These are phyloP conservation scores for Dactylellina parvicollis DNA, from an alignment of 2,329 filamentous ascomycete species.

Conservation along the genomic window DNA sequence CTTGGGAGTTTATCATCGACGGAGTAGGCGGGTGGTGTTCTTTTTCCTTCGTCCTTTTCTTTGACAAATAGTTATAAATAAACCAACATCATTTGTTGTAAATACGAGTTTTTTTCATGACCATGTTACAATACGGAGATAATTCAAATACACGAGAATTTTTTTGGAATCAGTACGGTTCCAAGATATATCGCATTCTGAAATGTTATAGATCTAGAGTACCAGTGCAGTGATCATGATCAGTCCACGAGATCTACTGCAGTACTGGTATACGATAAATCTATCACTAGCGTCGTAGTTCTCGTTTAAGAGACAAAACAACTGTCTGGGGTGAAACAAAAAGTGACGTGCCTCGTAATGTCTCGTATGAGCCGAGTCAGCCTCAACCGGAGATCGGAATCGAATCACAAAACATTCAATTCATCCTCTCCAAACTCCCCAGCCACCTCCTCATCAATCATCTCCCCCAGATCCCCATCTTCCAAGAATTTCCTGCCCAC, in stretches of 20 bases:
- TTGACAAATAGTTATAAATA: neutral
- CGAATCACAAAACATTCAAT: neutral
- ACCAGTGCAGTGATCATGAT: too few species aligned
- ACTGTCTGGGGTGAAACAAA: too few species aligned
- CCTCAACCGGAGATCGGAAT: too few species aligned
- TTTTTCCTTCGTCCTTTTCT: conserved; percentile 21
- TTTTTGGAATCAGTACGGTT: too few species aligned
- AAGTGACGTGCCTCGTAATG: too few species aligned
- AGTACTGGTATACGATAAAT: too few species aligned
- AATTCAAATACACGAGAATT: neutral
- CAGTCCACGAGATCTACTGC: too few species aligned
- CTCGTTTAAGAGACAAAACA: too few species aligned
- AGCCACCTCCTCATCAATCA: conserved; percentile 75
- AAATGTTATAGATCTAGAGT: too few species aligned
- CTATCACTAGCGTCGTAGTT: too few species aligned
- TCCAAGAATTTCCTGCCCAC: conserved; percentile 79
- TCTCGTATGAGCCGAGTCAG: too few species aligned
- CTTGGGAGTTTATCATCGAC: neutral
- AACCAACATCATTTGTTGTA: conserved; percentile 12
- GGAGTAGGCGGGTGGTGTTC: neutral
- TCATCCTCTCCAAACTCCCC: conserved; percentile 24
- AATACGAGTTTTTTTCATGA: neutral
- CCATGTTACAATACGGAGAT: neutral
- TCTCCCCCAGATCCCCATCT: conserved; percentile 78
- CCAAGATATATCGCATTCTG: too few species aligned